These are phyloP conservation scores for Pilobolus umbonatus DNA, from an alignment of 192 early-diverging fungal species.

Conservation along the genomic window DNA sequence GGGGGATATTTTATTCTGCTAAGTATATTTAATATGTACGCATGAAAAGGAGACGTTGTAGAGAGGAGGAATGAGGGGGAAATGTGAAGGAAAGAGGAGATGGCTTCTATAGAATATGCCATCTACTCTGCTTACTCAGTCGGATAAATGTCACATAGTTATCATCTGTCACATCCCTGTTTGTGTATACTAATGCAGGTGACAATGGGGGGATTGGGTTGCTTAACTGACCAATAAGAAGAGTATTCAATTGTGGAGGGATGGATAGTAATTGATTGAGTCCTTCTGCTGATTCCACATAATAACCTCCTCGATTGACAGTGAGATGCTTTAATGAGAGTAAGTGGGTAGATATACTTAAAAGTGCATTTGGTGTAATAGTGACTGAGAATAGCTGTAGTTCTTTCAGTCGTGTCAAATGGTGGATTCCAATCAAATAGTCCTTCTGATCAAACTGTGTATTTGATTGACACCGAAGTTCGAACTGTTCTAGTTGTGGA, in stretches of 20 bases:
- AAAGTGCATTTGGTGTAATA: not conserved
- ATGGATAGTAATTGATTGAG: not conserved
- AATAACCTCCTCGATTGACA: not conserved
- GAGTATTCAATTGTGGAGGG: not conserved
- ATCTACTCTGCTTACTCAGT: not conserved
- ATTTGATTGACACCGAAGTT: conserved; percentile 1
- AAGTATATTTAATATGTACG: too few relatives aligned
- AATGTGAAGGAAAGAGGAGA: too few relatives aligned
- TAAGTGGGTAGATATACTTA: not conserved
- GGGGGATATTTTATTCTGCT: too few relatives aligned
- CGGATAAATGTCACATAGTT: not conserved
- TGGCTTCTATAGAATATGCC: not conserved
- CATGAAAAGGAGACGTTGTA: too few relatives aligned
- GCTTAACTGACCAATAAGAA: not conserved
- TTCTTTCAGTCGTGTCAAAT: not conserved
- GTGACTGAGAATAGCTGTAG: conserved; percentile 1
- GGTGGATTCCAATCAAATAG: conserved; percentile 3
- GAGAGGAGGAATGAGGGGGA: not conserved
- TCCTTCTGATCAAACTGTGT: not conserved
- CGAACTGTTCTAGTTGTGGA: conserved; percentile 7
- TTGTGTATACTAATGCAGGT: not conserved
- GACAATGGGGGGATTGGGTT: not conserved
- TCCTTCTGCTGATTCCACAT: not conserved
- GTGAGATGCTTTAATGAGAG: not conserved
- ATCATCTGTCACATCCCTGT: not conserved